Percentiles rank a stretch among this genome's conserved stretches.
Conservation (phyloP, 2,329 filamentous ascomycete species). For the Coniella vitis region DNA sequence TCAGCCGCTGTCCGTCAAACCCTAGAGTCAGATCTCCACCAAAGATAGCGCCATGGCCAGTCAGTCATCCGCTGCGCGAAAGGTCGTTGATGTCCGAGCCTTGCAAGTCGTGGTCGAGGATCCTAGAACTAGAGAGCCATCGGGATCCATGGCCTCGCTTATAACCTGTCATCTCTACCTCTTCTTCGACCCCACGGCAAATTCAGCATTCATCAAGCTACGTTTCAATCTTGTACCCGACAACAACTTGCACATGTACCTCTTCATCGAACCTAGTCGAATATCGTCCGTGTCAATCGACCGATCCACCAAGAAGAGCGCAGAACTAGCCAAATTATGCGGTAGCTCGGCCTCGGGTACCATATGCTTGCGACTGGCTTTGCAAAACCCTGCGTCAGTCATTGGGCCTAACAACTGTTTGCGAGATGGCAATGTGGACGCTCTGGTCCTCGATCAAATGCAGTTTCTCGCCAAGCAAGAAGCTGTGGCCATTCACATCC, state of each 20-base stretch:
- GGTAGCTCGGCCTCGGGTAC: background rate
- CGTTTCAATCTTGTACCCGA: background rate
- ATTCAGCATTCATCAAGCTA: background rate
- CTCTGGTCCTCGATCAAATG: background rate
- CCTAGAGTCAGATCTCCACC: too few relatives aligned
- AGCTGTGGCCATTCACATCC: background rate
- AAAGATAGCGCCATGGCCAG: background rate
- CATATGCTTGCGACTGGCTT: background rate
- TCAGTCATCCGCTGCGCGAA: background rate
- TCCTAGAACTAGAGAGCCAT: background rate
- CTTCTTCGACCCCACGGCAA: background rate
- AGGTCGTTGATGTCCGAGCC: constrained; percentile 1
- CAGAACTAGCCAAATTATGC: background rate
- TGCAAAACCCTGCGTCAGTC: background rate
- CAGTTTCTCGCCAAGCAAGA: background rate
- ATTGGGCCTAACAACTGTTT: background rate
- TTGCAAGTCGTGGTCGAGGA: background rate
- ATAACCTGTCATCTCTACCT: background rate
- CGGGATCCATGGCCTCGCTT: background rate
- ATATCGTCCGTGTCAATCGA: background rate
- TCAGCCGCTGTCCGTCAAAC: background rate
- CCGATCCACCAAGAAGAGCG: background rate
- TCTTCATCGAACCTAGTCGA: constrained; percentile 4
- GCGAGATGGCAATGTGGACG: background rate
- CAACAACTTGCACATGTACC: background rate